phyloP scores from a whole-genome alignment of 2,329 filamentous ascomycete species.

The Ascochyta lentis region DNA sequence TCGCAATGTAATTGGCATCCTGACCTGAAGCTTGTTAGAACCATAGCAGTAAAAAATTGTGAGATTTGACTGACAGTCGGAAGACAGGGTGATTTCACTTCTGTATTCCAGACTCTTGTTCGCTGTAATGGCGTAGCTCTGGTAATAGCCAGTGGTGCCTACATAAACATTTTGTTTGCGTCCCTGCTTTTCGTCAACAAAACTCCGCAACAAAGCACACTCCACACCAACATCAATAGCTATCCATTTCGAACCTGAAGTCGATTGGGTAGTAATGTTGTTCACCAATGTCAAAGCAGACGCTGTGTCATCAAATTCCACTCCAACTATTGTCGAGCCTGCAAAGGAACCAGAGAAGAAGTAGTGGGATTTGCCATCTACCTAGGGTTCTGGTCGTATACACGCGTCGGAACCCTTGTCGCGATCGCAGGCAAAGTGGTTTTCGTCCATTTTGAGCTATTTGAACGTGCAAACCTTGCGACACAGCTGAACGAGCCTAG shows the following conservation, averaged over 20 bases:
- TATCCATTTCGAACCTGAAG: conserved; percentile 14
- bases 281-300: conserved; percentile 6
- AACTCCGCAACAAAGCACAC: background rate
- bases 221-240: conserved; percentile 3
- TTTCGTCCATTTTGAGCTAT: background rate
- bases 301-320: conserved; percentile 13
- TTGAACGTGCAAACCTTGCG: background rate
- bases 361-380: conserved; percentile 4
- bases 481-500: background rate
- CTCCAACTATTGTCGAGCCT: conserved; percentile 3
- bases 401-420: too few species aligned
- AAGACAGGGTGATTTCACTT: conserved; percentile 1
- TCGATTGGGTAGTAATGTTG: conserved; percentile 9
- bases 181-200: background rate
- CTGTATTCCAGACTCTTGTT: conserved; percentile 1
- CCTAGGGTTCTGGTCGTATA: too few species aligned
- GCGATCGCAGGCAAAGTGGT: too few species aligned
- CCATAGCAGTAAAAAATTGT: background rate
- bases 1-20: conserved; percentile 6
- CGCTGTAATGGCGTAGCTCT: conserved; percentile 14
- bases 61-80: background rate
- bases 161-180: conserved; percentile 9
- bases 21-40: background rate
- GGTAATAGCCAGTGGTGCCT: conserved; percentile 10
- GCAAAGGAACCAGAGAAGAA: conserved; percentile 12